Base-by-base conservation (phyloP, 148 eudicot genomes). In the Silene latifolia region DNA sequence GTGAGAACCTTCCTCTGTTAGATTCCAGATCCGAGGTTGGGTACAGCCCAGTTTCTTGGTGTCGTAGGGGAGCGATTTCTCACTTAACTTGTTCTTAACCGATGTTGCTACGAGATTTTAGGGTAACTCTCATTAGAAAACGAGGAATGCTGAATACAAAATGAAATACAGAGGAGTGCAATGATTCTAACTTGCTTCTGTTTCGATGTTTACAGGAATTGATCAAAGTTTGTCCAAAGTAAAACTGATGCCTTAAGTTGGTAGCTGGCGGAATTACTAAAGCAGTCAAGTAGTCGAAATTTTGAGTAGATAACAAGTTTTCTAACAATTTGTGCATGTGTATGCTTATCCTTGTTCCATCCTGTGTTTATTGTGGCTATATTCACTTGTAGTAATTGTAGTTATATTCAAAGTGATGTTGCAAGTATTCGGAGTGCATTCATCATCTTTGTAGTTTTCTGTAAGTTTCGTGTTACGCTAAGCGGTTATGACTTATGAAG, bases 151-250 rank as follows among this genome's bases (percentile, higher is more conserved):
- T 35, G 39, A 35, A 35, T 35, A 35, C 39, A 35, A 35, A 35
- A 35, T 35, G 39, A 5, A 3, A 13, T 48, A 48, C 13, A 48
- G 14, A 48, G 11, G 11, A 48, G n/a, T 48, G 4, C 39, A 13
- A n/a, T 68, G 24, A 57, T 11, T 17, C 7, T 23, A 27, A n/a
- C 39, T 25, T 7, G 67, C 14, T 18, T 15, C 42, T 59, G 12
- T 78, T 15, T 78, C 56, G 6, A 53, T 54, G 32, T 72, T 29
- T 78, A 44, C 81, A 72, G 81, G 73, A 14, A 57, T 19, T 19
- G 29, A n/a, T 21, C n/a, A 3, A 65, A 23, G 39, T 63, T 63
- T 63, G 7, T 3, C 42, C 39, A 20, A 63, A 29, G 9, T 12
- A 35, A 63, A n/a, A 53, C 59, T 27, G 13, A 2, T 27, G 68